A percentile compares a stretch with the other conserved stretches of the same genome.
Evolutionary conservation across 2,329 filamentous ascomycete genomes (phyloP).

Genomic region (Phialophora verrucosa): DNA sequence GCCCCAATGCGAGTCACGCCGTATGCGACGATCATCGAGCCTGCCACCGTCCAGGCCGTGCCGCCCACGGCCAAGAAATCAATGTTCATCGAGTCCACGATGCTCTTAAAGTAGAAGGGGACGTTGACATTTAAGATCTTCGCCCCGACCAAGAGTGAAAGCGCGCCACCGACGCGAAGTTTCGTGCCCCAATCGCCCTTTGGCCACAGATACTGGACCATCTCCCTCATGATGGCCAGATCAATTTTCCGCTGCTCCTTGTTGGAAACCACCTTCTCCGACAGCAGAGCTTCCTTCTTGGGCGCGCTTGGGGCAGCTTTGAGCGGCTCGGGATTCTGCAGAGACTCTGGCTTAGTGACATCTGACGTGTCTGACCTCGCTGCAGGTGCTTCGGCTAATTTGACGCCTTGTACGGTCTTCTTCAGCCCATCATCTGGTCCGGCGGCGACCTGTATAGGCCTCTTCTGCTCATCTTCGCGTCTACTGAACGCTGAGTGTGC

Average conservation of each 20-base stretch:
- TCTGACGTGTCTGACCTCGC: constrained; percentile 28
- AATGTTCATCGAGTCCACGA: constrained; percentile 97
- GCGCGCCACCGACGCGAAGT: constrained; percentile 81
- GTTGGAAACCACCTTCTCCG: constrained; percentile 68
- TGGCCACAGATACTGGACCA: constrained; percentile 95
- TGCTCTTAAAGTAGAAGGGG: constrained; percentile 98
- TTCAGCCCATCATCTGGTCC: constrained; percentile 22
- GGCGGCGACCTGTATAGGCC: background rate
- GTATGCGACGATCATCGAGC: constrained; percentile 88
- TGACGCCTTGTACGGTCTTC: constrained; percentile 17
- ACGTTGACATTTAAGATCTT: constrained; percentile 98
- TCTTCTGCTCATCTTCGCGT: background rate
- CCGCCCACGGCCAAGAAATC: constrained; percentile 87
- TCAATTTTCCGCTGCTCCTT: constrained; percentile 95
- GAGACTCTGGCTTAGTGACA: constrained; percentile 34
- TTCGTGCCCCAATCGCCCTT: constrained; percentile 84
- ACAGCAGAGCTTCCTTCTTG: constrained; percentile 64
- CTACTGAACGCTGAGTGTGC: background rate
- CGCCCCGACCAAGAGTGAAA: constrained; percentile 81
- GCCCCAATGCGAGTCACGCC: constrained; percentile 86
- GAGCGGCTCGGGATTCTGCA: constrained; percentile 29
- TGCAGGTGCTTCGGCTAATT: constrained; percentile 26
- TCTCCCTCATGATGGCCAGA: constrained; percentile 98
- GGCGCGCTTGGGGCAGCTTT: constrained; percentile 41
- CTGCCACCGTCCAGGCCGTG: constrained; percentile 85